Evolutionary conservation across 768 basidiomycete genomes (phyloP), one percentile per base, ranked within the genome.

Genomic region (Russula sp.): DNA sequence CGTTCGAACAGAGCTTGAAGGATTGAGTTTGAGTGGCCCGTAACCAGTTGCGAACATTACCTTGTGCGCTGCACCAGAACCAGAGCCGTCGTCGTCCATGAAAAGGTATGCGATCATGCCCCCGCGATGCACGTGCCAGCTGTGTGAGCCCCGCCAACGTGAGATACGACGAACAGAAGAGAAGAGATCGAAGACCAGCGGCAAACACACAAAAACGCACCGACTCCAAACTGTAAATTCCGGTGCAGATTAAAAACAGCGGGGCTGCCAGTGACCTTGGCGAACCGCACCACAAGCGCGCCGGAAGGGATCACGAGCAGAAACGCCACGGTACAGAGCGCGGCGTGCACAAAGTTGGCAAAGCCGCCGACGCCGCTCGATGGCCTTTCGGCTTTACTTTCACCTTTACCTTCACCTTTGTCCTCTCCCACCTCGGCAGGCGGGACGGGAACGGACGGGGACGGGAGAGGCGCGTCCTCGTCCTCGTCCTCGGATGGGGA

Each of bases 221-320:
- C 49, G 48, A 61, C 22, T 35, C 29, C 41, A 20, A 64, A 39
- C 42, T 61, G 63, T 41, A 56, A 78, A 58, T 50, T 82, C 67
- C 63, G 85, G 83, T 62, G 83, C 75, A 43, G 76, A 25, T 61
- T 71, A 73, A 79, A 66, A 83, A 85, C 3, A 71, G 75, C 65
- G 56, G 62, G 47, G 70, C 77, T 69, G 69, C 83, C 77, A 67
- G 73, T 42, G 70, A 72, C 29, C 75, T 80, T 64, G 78, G 76
- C 68, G 65, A 79, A 84, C 61, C 84, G 77, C 32, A 81, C 79
- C 46, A 83, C 71, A 63, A 86, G 72, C 11, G 75, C 77, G n/a
- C 85, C 84, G 35, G 81, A 60, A 4, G 85, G 85, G 9, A 87
- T 76, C 18, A 86, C 66, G 53, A 85, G 71, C 51, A 86, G 71